Base-by-base conservation (phyloP, 192 early-diverging fungal species). In the Coemansia sp. region DNA sequence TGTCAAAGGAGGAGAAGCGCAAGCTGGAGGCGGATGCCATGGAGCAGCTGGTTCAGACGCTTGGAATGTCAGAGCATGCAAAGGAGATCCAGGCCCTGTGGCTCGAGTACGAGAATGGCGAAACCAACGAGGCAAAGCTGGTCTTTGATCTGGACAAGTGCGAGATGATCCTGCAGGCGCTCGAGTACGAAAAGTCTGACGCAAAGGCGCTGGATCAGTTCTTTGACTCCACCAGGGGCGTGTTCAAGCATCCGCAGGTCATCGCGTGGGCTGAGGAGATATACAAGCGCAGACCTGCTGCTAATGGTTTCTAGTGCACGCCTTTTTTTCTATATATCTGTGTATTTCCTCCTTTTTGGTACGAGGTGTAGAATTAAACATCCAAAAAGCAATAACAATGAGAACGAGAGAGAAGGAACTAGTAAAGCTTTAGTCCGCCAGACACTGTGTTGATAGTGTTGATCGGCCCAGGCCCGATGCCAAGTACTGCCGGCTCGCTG, bases 111-210 rank as follows among this genome's bases (percentile, higher is more conserved):
- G 95, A 98, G 71, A 85, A 89, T 9, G 86, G 79, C 8, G 54
- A 59, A 18, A 93, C 93, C 4, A 68, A 71, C 2, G 95, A 98
- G 66, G 93, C 95, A 0, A 70, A 87, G 12, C 68, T 95, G 37
- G 93, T 94, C 44, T 94, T 95, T 52, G 94, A 98, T 72, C 74
- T 98, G 70, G 95, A 98, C 79, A 98, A 98, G 75, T 98, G 94
- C 87, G 95, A 98, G 77, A 94, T 98, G 94, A 92, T 94, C 65
- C 84, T 94, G 52, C 93, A 95, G 77, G 94, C 94, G 5, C 68
- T 92, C 38, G 94, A 96, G 72, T 98, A 98, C 70, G 95, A 98
- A 53, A 72, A 84, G 85, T 93, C 83, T 12, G 87, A 91, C 47
- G 65, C 77, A 7, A 86, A 86, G 45, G 61, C 71, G 19, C 74